Base-by-base conservation (phyloP, 768 basidiomycete species). In the Podaxis sp. region DNA sequence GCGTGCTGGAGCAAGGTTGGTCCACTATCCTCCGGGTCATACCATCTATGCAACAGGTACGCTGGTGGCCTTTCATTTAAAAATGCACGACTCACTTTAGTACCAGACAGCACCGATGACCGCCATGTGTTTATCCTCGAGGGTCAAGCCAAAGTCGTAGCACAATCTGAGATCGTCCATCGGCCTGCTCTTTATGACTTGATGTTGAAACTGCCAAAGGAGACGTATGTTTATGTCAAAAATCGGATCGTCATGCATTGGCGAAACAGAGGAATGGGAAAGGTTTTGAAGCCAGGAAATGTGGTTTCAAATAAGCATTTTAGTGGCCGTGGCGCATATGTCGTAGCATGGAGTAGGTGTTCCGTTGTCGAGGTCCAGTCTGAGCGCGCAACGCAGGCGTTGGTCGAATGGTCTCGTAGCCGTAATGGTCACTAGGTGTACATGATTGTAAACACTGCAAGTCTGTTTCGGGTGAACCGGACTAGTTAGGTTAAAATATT, bases 21-120 rank as follows among this genome's bases (percentile, higher is more conserved):
- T 37, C 49, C 57, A 58, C 19, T 58, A 50, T 50, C 57, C 57
- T 7, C 57, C 57, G n/a, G 57, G 57, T 19, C 47, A 58, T 49
- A 58, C 57, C 3, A 29, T 58, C 25, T 50, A 25, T 36, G 9
- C 41, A 5, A 43, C 56, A 46, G 43, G 56, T 57, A 27, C 6
- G 41, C 7, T 29, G 15, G 13, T n/a, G 17, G 3, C 5, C 27
- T 46, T 15, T 19, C 15, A 8, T 33, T 33, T 33, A 8, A 46
- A 46, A n/a, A 9, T 2, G 1, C 19, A 19, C 43, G 9, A 19
- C 19, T 46, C 17, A 46, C n/a, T 15, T n/a, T 0, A 19, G 1
- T 36, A 13, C 29, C 7, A 58, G 57, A 47, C 29, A 36, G n/a
- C 46, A 37, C 46, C 17, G 57, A 50, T 5, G 57, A 58, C 19